phyloP scores from a whole-genome alignment of 768 basidiomycete species.

The Tricholoma matsutake region DNA sequence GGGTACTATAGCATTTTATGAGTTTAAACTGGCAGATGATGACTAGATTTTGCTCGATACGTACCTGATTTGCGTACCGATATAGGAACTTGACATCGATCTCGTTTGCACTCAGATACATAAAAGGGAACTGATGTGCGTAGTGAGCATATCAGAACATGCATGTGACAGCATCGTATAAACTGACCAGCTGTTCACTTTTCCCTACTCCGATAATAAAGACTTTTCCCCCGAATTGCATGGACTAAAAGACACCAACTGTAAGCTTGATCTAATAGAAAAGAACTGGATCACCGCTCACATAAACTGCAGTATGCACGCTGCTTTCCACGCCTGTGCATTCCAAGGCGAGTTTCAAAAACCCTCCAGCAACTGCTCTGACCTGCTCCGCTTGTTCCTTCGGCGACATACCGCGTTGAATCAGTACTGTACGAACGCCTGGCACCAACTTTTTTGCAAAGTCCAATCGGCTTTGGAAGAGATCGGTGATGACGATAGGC shows the following conservation, averaged over 20 bases:
- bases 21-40: neutral
- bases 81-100: conserved; percentile 69
- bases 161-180: neutral
- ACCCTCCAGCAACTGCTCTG: conserved; percentile 47
- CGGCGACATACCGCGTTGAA: conserved; percentile 41
- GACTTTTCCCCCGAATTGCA: conserved; percentile 62
- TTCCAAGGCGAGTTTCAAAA: conserved; percentile 53
- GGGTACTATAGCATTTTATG: conserved; percentile 52
- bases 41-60: conserved; percentile 1
- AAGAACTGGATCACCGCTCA: conserved; percentile 25
- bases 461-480: conserved; percentile 62
- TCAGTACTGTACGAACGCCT: conserved; percentile 53
- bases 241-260: conserved; percentile 37
- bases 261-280: neutral
- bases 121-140: conserved; percentile 58
- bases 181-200: conserved; percentile 52
- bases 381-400: conserved; percentile 53
- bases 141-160: conserved; percentile 1
- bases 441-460: conserved; percentile 63
- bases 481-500: conserved; percentile 66
- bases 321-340: conserved; percentile 66
- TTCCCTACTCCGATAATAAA: conserved; percentile 72
- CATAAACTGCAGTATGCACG: conserved; percentile 55
- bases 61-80: conserved; percentile 62
- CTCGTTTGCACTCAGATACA: conserved; percentile 69